Percentiles rank a stretch among this genome's conserved stretches.
Conservation (phyloP, 2,329 filamentous ascomycete species). For the Trichoderma endophyticum region DNA sequence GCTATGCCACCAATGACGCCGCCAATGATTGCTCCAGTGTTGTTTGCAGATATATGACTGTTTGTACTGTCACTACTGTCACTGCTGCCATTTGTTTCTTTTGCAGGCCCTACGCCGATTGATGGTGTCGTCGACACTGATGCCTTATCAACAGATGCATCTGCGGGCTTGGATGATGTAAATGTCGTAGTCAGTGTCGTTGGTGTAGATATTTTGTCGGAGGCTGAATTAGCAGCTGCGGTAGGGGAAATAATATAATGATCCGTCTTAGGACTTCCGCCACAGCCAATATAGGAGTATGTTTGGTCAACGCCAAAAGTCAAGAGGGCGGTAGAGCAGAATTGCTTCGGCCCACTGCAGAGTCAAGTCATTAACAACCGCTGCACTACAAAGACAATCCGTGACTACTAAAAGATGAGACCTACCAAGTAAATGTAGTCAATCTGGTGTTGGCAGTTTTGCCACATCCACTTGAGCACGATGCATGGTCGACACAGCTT, state of each 20-base stretch:
- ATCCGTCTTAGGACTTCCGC: slow-evolving; percentile 25
- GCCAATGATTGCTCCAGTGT: slow-evolving; percentile 33
- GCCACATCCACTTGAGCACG: slow-evolving; percentile 35
- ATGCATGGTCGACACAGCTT: slow-evolving; percentile 33
- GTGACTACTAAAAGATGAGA: not conserved
- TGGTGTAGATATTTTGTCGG: not conserved
- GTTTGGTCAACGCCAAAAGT: slow-evolving; percentile 31
- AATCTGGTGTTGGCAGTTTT: slow-evolving; percentile 23
- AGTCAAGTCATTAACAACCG: not conserved
- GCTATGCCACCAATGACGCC: slow-evolving; percentile 35
- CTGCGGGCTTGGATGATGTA: slow-evolving; percentile 3
- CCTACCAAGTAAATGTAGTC: slow-evolving; percentile 38
- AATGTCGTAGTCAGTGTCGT: not conserved
- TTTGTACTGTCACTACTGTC: slow-evolving; percentile 3
- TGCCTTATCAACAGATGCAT: not conserved
- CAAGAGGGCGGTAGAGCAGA: slow-evolving; percentile 36
- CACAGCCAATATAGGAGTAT: slow-evolving; percentile 38
- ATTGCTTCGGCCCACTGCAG: slow-evolving; percentile 20
- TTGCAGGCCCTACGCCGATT: not conserved
- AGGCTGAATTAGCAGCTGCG: not conserved
- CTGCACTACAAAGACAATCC: not conserved
- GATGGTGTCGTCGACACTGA: not conserved
- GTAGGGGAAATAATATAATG: slow-evolving; percentile 25
- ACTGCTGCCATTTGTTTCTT: not conserved
- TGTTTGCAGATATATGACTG: slow-evolving; percentile 20